A percentile compares a stretch with the other conserved stretches of the same genome.
These are phyloP conservation scores for Petrea volubilis DNA, from an alignment of 257 asterid species.

Conservation along the genomic window DNA sequence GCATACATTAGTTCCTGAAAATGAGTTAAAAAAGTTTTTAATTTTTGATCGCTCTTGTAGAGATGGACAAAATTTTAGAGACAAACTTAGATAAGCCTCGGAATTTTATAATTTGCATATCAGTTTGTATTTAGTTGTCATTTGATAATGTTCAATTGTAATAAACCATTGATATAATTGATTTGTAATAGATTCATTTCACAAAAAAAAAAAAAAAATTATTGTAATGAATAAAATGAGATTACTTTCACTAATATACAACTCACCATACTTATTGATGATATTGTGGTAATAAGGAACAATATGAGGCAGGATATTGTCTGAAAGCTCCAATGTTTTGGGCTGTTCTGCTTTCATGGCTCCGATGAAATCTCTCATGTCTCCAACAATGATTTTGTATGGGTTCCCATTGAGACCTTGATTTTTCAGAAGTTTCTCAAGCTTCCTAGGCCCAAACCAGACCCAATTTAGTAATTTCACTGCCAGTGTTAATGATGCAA, in stretches of 20 bases:
- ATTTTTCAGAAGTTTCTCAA: constrained; percentile 1
- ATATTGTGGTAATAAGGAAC: not conserved
- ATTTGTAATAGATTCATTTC: too few species aligned
- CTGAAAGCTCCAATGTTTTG: not conserved
- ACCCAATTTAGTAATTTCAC: not conserved
- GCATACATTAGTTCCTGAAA: too few species aligned
- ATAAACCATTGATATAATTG: too few species aligned
- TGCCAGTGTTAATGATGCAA: not conserved
- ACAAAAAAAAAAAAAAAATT: too few species aligned
- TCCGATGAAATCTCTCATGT: constrained; percentile 1
- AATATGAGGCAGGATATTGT: not conserved
- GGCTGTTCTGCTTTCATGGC: not conserved
- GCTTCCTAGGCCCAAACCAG: constrained; percentile 2
- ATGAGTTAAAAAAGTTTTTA: too few species aligned
- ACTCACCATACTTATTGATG: not conserved
- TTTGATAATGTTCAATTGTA: too few species aligned
- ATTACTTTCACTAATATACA: too few species aligned
- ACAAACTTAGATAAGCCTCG: too few species aligned
- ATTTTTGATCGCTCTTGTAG: too few species aligned
- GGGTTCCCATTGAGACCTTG: constrained; percentile 23
- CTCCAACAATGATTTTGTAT: not conserved
- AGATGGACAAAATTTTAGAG: too few species aligned
- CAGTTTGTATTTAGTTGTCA: too few species aligned
- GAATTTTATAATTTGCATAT: too few species aligned
- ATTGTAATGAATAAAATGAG: not conserved